Conservation (phyloP, 2,329 filamentous ascomycete genomes). For the Phoma herbarum region DNA sequence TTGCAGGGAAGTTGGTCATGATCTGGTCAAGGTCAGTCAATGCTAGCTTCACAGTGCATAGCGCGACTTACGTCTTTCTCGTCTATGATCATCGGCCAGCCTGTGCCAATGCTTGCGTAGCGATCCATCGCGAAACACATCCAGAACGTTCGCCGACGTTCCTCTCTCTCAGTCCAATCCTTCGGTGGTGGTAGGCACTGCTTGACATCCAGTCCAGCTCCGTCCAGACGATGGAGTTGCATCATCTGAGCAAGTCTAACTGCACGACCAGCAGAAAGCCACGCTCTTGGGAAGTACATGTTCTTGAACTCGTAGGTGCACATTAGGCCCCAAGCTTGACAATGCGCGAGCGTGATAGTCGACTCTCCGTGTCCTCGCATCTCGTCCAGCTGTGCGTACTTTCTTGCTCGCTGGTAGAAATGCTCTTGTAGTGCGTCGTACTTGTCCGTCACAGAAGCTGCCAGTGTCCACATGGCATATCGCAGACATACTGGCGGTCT, state of each 20-base stretch:
- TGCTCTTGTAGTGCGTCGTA: constrained; percentile 81
- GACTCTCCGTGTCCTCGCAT: constrained; percentile 91
- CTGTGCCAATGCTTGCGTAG: constrained; percentile 94
- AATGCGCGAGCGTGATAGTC: constrained; percentile 85
- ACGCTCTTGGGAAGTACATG: constrained; percentile 96
- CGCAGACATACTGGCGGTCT: constrained; percentile 87
- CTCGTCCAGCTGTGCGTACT: constrained; percentile 89
- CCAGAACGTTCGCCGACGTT: constrained; percentile 93
- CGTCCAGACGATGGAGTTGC: constrained; percentile 87
- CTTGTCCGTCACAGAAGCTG: constrained; percentile 85
- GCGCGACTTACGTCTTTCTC: constrained; percentile 76
- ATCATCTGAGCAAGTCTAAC: constrained; percentile 91
- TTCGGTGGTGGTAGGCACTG: constrained; percentile 85
- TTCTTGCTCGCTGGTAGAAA: constrained; percentile 88
- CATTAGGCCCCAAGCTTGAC: constrained; percentile 83
- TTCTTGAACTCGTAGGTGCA: constrained; percentile 92
- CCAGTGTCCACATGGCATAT: constrained; percentile 96
- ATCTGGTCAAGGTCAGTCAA: constrained; percentile 60
- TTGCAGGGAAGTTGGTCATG: constrained; percentile 81
- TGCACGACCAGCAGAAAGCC: constrained; percentile 87
- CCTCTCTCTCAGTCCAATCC: constrained; percentile 94
- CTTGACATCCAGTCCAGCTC: constrained; percentile 85
- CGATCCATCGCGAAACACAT: constrained; percentile 89
- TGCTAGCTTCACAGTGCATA: too few relatives aligned
- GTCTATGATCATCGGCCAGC: constrained; percentile 95